Base-by-base conservation (phyloP, 371 early-diverging fungal genomes). In the Mortierella sp. region DNA sequence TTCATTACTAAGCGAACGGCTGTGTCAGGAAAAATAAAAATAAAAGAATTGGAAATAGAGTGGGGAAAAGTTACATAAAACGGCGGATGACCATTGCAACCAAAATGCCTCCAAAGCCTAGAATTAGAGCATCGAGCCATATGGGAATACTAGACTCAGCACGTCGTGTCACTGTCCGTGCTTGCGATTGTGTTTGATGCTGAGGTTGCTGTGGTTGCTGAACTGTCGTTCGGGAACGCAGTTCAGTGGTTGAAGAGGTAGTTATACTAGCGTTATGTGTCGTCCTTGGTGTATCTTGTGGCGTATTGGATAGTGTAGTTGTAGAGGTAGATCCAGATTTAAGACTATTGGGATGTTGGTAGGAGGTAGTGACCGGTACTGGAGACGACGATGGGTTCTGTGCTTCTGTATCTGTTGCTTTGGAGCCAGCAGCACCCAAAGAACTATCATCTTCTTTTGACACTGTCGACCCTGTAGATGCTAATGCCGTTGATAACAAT, bases 101-200 rank as follows among this genome's bases (percentile, higher is more conserved):
- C 26, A 86, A n/a, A 29, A 85, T 26, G 2, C 83, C 70, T 2
- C 85, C 61, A 40, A 86, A 61, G 7, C 62, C 77, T 3, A 80
- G 69, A 62, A 88, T 87, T 23, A 87, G 58, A 10, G 71, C 85
- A 75, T 88, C 88, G 17, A 88, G 61, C 88, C 88, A 88, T 19
- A 86, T 42, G 3, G 80, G 80, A 17, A 59, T 67, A 5, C 57
- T 55, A 10, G 67, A 56, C 32, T 51, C 49, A 26, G 43, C 34
- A 34, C 23, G 57, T 9, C 63, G 70, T 28, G 37, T 49, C 29
- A 78, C 74, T 10, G 67, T 64, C 32, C 3, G 58, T 23, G 54
- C 12, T 29, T 57, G 40, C 22, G 64, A 9, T 22, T 61, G 69
- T 13, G 43, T 3, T 40, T 60, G 67, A 12, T 15, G 22, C 43